A percentile compares a stretch with the other conserved stretches of the same genome.
Conservation (phyloP, 208 protist species). For the Sergeia podlipaevii region DNA sequence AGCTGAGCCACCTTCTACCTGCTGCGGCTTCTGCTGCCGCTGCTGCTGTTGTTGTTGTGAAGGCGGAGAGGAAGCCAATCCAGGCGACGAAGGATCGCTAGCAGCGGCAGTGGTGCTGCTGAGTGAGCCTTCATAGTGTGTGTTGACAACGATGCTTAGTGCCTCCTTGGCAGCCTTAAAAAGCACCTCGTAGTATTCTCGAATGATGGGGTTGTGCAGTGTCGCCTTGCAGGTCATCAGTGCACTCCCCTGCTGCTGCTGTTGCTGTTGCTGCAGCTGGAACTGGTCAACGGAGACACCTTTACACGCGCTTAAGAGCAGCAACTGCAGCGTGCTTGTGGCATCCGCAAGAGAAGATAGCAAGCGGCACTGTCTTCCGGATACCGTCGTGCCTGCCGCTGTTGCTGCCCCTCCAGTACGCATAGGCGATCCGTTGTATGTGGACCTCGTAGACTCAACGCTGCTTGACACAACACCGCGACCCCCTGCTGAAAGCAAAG, state of each 20-base stretch:
- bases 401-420: no score
- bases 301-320: conserved; percentile 65
- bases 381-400: no score
- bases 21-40: neutral
- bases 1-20: neutral
- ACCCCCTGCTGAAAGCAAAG: no score
- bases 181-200: conserved; percentile 30
- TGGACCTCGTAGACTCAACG: no score
- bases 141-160: conserved; percentile 9
- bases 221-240: conserved; percentile 9
- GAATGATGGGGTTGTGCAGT: conserved; percentile 21
- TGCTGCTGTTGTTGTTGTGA: neutral
- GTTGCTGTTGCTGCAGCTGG: neutral
- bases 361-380: conserved; percentile 6
- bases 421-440: no score
- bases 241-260: neutral
- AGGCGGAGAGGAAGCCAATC: no score
- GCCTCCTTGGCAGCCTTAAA: conserved; percentile 22
- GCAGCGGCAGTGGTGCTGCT: neutral
- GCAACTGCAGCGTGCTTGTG: conserved; percentile 61
- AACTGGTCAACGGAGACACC: conserved; percentile 7
- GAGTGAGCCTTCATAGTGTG: neutral
- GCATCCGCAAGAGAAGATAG: conserved; percentile 38
- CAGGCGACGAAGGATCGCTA: no score
- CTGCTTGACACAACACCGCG: no score